A percentile compares a stretch with the other conserved stretches of the same genome.
These are phyloP conservation scores for Primulina tabacum DNA, from an alignment of 257 asterid genomes.

Conservation along the genomic window DNA sequence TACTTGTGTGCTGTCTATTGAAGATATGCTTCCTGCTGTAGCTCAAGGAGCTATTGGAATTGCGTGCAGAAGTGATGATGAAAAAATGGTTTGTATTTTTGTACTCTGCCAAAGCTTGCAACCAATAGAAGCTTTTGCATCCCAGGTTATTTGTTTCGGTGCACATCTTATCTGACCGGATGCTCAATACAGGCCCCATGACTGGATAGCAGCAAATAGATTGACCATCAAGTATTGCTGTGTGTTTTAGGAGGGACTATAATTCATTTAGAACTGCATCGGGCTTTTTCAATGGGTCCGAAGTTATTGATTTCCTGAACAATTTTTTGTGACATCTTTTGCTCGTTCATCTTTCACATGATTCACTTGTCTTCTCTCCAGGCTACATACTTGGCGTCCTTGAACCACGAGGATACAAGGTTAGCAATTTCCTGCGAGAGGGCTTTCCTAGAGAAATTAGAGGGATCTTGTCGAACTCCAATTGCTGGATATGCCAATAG, in stretches of 20 bases:
- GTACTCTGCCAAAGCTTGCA: background rate
- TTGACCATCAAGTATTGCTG: background rate
- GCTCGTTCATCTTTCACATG: slow-evolving; percentile 1
- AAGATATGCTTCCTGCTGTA: slow-evolving; percentile 99
- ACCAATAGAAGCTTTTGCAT: background rate
- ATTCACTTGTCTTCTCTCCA: slow-evolving; percentile 30
- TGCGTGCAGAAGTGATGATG: slow-evolving; percentile 81
- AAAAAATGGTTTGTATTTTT: slow-evolving; percentile 59
- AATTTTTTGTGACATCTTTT: background rate
- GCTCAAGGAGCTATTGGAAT: slow-evolving; percentile 98
- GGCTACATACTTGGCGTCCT: slow-evolving; percentile 72
- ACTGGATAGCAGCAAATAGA: background rate
- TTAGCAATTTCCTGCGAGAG: slow-evolving; percentile 87
- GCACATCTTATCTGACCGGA: background rate
- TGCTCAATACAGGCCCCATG: background rate
- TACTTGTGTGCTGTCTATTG: slow-evolving; percentile 67
- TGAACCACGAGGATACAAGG: slow-evolving; percentile 95
- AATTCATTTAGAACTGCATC: too few species aligned
- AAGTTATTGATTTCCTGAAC: background rate
- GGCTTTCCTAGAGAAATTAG: slow-evolving; percentile 73
- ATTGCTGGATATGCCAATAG: slow-evolving; percentile 85
- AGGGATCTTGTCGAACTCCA: slow-evolving; percentile 95
- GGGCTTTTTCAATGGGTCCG: background rate
- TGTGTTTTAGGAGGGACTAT: background rate
- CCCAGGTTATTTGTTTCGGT: background rate